phyloP scores from a whole-genome alignment of 768 basidiomycete genomes.

The Chalciporus piperatus region DNA sequence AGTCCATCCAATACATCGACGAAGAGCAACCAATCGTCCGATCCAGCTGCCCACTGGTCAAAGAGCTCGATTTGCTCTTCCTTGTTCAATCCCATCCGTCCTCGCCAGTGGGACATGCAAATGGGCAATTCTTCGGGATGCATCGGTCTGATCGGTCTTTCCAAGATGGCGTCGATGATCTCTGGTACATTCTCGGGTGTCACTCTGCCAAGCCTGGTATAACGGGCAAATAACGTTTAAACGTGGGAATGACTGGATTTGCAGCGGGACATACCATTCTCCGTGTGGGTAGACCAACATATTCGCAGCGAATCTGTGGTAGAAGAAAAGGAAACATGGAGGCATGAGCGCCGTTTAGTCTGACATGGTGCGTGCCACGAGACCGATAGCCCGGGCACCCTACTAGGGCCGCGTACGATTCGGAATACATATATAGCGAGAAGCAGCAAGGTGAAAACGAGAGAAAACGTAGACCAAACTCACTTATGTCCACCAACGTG shows the following conservation, averaged over 20 bases:
- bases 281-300: slow-evolving; percentile 66
- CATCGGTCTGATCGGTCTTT: slow-evolving; percentile 29
- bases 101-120: slow-evolving; percentile 59
- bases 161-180: slow-evolving; percentile 47
- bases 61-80: slow-evolving; percentile 50
- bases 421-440: too few relatives aligned
- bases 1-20: too few relatives aligned
- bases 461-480: slow-evolving; percentile 28
- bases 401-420: too few relatives aligned
- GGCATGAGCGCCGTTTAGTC: background rate
- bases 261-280: slow-evolving; percentile 53
- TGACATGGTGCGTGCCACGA: background rate
- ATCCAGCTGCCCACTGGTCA: slow-evolving; percentile 1
- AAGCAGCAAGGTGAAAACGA: too few relatives aligned
- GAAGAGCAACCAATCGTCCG: background rate
- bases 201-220: slow-evolving; percentile 60
- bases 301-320: slow-evolving; percentile 63
- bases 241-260: background rate
- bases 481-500: slow-evolving; percentile 87
- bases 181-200: slow-evolving; percentile 53
- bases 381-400: too few relatives aligned
- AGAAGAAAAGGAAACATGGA: slow-evolving; percentile 1
- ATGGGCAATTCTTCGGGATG: slow-evolving; percentile 34
- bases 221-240: background rate
- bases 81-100: slow-evolving; percentile 64